These are phyloP conservation scores for Zalaria obscura DNA, from an alignment of 2,329 filamentous ascomycete species.

Conservation along the genomic window DNA sequence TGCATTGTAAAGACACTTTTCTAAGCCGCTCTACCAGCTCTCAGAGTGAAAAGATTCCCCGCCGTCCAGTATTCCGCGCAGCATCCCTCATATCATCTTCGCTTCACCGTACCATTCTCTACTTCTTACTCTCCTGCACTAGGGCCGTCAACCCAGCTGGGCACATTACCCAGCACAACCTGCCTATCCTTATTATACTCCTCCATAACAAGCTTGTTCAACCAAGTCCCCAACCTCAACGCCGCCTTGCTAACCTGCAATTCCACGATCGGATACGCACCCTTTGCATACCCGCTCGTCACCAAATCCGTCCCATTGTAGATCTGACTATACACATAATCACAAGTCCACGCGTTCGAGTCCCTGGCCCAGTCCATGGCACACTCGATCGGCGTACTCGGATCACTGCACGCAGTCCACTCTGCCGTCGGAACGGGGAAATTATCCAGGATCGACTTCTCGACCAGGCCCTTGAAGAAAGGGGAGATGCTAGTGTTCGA, in stretches of 20 bases:
- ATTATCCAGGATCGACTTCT: slow-evolving; percentile 19
- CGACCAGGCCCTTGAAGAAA: slow-evolving; percentile 20
- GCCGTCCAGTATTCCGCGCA: too few species aligned
- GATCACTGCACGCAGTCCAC: slow-evolving; percentile 23
- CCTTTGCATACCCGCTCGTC: slow-evolving; percentile 21
- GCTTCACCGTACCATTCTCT: too few species aligned
- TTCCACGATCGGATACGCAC: slow-evolving; percentile 25
- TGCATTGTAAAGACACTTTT: too few species aligned
- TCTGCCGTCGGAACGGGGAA: slow-evolving; percentile 21
- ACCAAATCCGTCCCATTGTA: slow-evolving; percentile 19
- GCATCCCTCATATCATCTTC: too few species aligned
- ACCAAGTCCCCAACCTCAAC: slow-evolving; percentile 23
- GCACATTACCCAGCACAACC: background rate
- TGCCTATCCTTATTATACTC: background rate
- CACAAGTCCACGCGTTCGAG: slow-evolving; percentile 24
- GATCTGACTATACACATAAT: slow-evolving; percentile 22
- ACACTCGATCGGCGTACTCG: slow-evolving; percentile 17
- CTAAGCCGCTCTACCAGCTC: too few species aligned
- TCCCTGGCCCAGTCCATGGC: slow-evolving; percentile 23
- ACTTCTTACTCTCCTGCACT: background rate
- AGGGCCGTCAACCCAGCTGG: background rate
- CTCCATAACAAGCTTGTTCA: slow-evolving; percentile 20
- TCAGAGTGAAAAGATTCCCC: too few species aligned
- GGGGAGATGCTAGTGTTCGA: slow-evolving; percentile 21
- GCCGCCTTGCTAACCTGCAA: slow-evolving; percentile 27